phyloP scores from a whole-genome alignment of 306 rosid species.

The Cajanus cajan region DNA sequence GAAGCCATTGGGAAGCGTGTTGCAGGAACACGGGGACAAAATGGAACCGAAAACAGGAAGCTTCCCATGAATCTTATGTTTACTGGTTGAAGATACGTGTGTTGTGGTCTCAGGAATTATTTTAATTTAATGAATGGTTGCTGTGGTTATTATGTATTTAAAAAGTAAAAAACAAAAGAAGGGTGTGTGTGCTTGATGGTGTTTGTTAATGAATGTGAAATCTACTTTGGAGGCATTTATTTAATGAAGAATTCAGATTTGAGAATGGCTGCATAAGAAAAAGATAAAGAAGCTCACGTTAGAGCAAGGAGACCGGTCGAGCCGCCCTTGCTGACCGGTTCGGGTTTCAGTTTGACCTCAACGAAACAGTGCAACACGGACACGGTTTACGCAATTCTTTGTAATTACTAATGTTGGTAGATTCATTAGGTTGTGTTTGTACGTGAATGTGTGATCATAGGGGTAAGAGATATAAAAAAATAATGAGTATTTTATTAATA shows the following conservation, averaged over 20 bases:
- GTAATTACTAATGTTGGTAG: neutral
- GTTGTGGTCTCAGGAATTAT: neutral
- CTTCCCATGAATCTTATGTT: neutral
- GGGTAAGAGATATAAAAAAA: no score
- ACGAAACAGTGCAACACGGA: neutral
- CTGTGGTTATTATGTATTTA: neutral
- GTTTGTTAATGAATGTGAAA: slow-evolving; percentile 29
- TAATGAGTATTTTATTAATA: no score
- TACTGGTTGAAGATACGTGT: no score
- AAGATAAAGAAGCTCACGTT: neutral
- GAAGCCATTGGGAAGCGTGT: slow-evolving; percentile 28
- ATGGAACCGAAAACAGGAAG: slow-evolving; percentile 25
- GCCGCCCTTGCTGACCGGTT: slow-evolving; percentile 60
- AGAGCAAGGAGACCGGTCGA: slow-evolving; percentile 23
- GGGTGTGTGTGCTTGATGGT: neutral
- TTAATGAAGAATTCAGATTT: neutral
- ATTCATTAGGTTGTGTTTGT: neutral
- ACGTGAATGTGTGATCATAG: no score
- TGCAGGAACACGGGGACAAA: slow-evolving; percentile 26
- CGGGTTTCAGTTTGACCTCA: slow-evolving; percentile 29
- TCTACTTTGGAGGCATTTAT: slow-evolving; percentile 28
- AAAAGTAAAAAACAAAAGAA: neutral
- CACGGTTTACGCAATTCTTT: no score
- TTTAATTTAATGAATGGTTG: neutral
- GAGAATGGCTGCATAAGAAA: neutral